Percentiles rank a stretch among this genome's conserved stretches.
Conservation (phyloP, 2,329 filamentous ascomycete species). For the Neonectria coccinea region DNA sequence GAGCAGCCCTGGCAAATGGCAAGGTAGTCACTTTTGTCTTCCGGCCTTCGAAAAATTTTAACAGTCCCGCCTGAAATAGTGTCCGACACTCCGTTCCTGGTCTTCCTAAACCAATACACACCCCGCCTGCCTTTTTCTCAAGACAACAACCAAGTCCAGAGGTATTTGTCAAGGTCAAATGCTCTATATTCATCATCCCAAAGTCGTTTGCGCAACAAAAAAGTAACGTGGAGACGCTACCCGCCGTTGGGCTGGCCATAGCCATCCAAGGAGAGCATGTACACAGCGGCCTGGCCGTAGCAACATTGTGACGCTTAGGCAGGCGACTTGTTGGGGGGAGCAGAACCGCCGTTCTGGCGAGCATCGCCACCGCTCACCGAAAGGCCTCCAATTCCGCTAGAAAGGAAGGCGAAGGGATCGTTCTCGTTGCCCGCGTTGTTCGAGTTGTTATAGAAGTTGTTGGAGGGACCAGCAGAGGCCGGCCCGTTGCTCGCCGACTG, state of each 20-base stretch:
- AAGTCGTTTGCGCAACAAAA: constrained; percentile 50
- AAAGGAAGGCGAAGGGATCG: constrained; percentile 85
- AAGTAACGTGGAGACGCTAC: constrained; percentile 43
- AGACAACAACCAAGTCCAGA: constrained; percentile 57
- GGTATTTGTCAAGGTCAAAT: constrained; percentile 59
- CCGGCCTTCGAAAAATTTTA: constrained; percentile 51
- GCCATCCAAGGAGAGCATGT: constrained; percentile 45
- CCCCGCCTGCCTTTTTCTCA: constrained; percentile 52
- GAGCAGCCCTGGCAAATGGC: constrained; percentile 48
- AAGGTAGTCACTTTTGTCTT: constrained; percentile 57
- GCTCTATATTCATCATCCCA: constrained; percentile 60
- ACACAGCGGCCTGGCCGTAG: constrained; percentile 43
- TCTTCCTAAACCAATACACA: constrained; percentile 54
- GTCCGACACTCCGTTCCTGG: constrained; percentile 55
- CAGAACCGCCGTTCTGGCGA: constrained; percentile 71
- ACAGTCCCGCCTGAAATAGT: constrained; percentile 52
- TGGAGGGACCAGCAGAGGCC: constrained; percentile 77
- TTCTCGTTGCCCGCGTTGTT: constrained; percentile 75
- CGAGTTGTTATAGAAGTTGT: constrained; percentile 62
- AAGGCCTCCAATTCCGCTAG: constrained; percentile 77
- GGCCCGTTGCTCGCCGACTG: constrained; percentile 86
- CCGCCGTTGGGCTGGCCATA: constrained; percentile 38
- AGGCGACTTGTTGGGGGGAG: constrained; percentile 70
- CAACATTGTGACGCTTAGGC: constrained; percentile 56
- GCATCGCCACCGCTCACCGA: constrained; percentile 75